Evolutionary conservation across 805 yeast species (phyloP).

Genomic region (Barnettozyma sucrosica): DNA sequence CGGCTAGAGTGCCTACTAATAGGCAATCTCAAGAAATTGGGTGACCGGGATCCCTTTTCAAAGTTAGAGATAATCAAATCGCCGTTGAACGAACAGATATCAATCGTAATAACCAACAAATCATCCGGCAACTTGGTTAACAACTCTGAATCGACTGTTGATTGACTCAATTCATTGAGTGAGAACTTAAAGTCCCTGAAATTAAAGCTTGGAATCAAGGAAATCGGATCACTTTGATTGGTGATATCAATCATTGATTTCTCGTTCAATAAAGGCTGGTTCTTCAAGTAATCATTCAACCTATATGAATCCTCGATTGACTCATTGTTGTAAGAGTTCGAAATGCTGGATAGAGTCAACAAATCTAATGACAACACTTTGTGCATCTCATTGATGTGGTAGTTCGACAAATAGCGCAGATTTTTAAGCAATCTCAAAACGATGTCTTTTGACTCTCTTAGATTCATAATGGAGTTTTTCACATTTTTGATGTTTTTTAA

Average conservation of each 20-base stretch:
- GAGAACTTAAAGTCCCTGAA: slow-evolving; percentile 6
- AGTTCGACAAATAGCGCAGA: slow-evolving; percentile 22
- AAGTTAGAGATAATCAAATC: slow-evolving; percentile 50
- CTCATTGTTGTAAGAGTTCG: slow-evolving; percentile 16
- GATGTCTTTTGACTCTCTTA: slow-evolving; percentile 21
- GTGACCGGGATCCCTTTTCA: slow-evolving; percentile 28
- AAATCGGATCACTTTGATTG: slow-evolving; percentile 3
- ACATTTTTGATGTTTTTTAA: slow-evolving; percentile 20
- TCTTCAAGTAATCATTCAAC: slow-evolving; percentile 25
- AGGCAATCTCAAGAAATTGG: slow-evolving; percentile 54
- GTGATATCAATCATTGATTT: slow-evolving; percentile 19
- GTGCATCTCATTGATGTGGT: slow-evolving; percentile 24
- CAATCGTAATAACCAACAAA: slow-evolving; percentile 61
- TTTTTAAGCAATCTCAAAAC: slow-evolving; percentile 15
- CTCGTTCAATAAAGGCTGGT: slow-evolving; percentile 25
- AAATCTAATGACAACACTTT: slow-evolving; percentile 20
- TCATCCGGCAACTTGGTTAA: slow-evolving; percentile 31
- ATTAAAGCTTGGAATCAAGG: slow-evolving; percentile 16
- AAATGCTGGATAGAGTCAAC: slow-evolving; percentile 24
- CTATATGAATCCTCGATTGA: slow-evolving; percentile 19
- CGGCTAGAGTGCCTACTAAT: slow-evolving; percentile 43
- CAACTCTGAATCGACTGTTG: slow-evolving; percentile 7
- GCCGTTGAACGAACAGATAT: slow-evolving; percentile 50
- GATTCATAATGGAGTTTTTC: slow-evolving; percentile 18
- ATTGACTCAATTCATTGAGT: slow-evolving; percentile 2